Evolutionary conservation across 345 rosid species (phyloP), one percentile per base, ranked within the genome.

Genomic region (Streptanthus diversifolius): DNA sequence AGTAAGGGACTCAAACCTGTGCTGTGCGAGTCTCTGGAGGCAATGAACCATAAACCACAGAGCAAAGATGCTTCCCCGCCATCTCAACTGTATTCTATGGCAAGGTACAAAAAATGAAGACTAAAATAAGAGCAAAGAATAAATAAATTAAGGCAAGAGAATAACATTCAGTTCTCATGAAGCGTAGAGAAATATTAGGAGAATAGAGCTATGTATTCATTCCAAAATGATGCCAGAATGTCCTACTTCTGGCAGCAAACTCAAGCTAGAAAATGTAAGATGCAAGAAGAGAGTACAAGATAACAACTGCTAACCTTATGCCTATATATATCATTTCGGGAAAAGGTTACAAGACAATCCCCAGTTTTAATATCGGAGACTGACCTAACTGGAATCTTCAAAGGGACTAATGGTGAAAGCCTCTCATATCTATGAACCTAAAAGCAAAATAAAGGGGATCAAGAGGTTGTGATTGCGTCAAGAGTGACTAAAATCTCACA

Each of bases 11-110:
- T 55, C 49, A 55, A 79, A 93, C 98, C 98, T 93, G 97, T 74
- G 90, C 82, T 61, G 97, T 90, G 74, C 95, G 92, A 76, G 97
- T 93, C 82, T 87, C 92, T 18, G 95, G 91, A 71, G 96, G 97
- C 79, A 93, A 75, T 48, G 96, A 93, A 63, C 97, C 97, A 71
- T 93, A 93, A 67, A 93, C 98, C 58, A 93, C 90, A 73, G 98
- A 91, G 76, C 98, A 93, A 51, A 84, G 92, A 84, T 85, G 95
- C 68, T 83, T 88, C 48, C 90, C 92, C 14, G 60, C 70, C 27
- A 27, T 74, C 80, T 93, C 91, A 77, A 93, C 85, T 65, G 22
- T 58, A 85, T 81, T 87, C 97, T 93, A 72, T 19, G 6, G 27
- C 59, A 67, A 65, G 37, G 29, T 39, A 37, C 45, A 15, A 21